Conservation (phyloP, 2,329 filamentous ascomycete species). For the Stachybotrys echinatus region DNA sequence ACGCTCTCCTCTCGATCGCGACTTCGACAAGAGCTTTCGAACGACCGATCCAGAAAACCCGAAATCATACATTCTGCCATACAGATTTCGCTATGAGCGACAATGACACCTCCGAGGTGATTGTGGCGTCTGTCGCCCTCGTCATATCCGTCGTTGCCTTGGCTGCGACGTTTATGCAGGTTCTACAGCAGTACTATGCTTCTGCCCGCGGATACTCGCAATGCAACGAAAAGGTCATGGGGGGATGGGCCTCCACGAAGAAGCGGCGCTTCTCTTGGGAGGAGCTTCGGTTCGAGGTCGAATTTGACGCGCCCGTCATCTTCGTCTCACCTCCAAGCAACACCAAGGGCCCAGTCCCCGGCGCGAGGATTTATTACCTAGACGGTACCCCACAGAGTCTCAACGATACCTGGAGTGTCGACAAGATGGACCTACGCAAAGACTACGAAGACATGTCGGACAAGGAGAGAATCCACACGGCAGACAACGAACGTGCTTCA, state of each 20-base stretch:
- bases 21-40: not conserved
- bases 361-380: conserved; percentile 28
- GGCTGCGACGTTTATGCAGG: conserved; percentile 38
- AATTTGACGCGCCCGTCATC: conserved; percentile 44
- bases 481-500: conserved; percentile 51
- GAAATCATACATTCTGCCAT: not conserved
- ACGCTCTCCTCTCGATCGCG: not conserved
- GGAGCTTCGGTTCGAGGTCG: conserved; percentile 44
- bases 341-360: conserved; percentile 25
- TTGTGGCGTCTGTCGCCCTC: conserved; percentile 38
- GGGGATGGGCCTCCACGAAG: conserved; percentile 36
- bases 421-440: conserved; percentile 21
- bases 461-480: conserved; percentile 41
- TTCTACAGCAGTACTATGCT: conserved; percentile 44
- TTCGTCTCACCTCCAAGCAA: conserved; percentile 41
- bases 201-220: conserved; percentile 44
- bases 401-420: conserved; percentile 23
- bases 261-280: conserved; percentile 31
- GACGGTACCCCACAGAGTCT: conserved; percentile 32
- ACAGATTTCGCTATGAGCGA: not conserved
- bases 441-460: conserved; percentile 16
- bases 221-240: conserved; percentile 43
- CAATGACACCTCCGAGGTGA: conserved; percentile 22
- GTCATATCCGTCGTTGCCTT: conserved; percentile 42
- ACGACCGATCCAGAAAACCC: not conserved